These are phyloP conservation scores for Monosporascus ibericus DNA, from an alignment of 2,329 filamentous ascomycete species.

Conservation along the genomic window DNA sequence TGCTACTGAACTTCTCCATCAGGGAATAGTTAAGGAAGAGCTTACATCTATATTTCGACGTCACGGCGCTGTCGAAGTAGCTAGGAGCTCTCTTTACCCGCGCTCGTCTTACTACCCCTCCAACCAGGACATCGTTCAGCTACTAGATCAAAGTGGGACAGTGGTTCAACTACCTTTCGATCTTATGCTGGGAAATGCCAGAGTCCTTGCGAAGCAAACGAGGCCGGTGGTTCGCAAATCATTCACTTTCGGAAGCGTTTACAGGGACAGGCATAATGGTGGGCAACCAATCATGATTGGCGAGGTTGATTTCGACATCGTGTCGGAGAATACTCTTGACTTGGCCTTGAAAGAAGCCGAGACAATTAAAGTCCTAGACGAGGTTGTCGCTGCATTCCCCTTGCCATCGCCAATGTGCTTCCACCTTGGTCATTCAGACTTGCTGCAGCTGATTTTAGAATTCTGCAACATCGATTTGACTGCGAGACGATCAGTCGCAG, in stretches of 20 bases:
- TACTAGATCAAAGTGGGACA: slow-evolving; percentile 80
- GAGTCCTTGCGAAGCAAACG: slow-evolving; percentile 68
- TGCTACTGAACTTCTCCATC: slow-evolving; percentile 60
- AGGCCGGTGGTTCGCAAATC: slow-evolving; percentile 63
- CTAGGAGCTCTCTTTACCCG: slow-evolving; percentile 72
- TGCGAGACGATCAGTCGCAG: slow-evolving; percentile 67
- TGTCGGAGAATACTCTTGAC: slow-evolving; percentile 76
- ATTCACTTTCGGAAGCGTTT: slow-evolving; percentile 84
- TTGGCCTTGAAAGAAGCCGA: slow-evolving; percentile 88
- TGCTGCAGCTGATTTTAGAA: slow-evolving; percentile 84
- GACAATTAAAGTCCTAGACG: slow-evolving; percentile 88
- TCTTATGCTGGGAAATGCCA: slow-evolving; percentile 80
- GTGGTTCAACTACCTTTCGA: slow-evolving; percentile 92
- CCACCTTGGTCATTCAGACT: slow-evolving; percentile 80
- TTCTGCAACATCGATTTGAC: slow-evolving; percentile 71
- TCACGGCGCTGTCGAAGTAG: slow-evolving; percentile 81
- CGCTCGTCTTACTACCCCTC: slow-evolving; percentile 70
- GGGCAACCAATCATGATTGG: slow-evolving; percentile 77
- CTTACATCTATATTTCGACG: slow-evolving; percentile 75
- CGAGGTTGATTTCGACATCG: slow-evolving; percentile 93
- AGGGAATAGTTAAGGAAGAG: slow-evolving; percentile 66
- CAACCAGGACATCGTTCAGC: slow-evolving; percentile 62
- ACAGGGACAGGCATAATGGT: slow-evolving; percentile 69
- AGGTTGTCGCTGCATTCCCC: slow-evolving; percentile 77
- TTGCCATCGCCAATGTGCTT: slow-evolving; percentile 77